These are phyloP conservation scores for Trichomonascaceae sp. DNA, from an alignment of 1,139 yeast genomes.

Conservation along the genomic window DNA sequence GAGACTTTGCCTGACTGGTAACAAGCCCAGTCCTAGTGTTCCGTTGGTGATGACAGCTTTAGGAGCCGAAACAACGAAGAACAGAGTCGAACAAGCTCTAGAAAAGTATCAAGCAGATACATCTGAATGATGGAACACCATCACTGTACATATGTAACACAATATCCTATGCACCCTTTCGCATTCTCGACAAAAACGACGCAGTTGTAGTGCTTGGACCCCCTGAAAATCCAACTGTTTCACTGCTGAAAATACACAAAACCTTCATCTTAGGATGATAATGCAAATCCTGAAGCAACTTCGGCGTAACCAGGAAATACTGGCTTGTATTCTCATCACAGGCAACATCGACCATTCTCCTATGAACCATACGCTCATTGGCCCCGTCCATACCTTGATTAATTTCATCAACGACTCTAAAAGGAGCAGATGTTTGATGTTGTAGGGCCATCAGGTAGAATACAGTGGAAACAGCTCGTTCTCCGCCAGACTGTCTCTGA, in stretches of 20 bases:
- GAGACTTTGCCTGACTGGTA: conserved; percentile 70
- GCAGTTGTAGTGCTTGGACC: conserved; percentile 10
- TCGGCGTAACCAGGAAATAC: conserved; percentile 90
- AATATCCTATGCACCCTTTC: background rate
- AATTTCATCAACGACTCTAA: conserved; percentile 94
- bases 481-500: conserved; percentile 96
- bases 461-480: conserved; percentile 91
- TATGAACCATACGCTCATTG: conserved; percentile 84
- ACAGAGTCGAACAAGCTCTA: conserved; percentile 2
- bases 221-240: conserved; percentile 19
- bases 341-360: conserved; percentile 79
- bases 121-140: background rate
- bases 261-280: conserved; percentile 81
- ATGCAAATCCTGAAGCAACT: conserved; percentile 68
- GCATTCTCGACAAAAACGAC: background rate
- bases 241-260: conserved; percentile 78
- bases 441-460: conserved; percentile 87
- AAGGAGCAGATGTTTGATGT: conserved; percentile 85
- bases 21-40: conserved; percentile 62
- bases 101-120: background rate
- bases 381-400: conserved; percentile 98
- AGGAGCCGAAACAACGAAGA: conserved; percentile 39
- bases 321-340: conserved; percentile 59
- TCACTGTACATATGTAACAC: background rate
- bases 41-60: conserved; percentile 53